These are phyloP conservation scores for Dendrobium officinale DNA, from an alignment of 106 monocot genomes.

Conservation along the genomic window DNA sequence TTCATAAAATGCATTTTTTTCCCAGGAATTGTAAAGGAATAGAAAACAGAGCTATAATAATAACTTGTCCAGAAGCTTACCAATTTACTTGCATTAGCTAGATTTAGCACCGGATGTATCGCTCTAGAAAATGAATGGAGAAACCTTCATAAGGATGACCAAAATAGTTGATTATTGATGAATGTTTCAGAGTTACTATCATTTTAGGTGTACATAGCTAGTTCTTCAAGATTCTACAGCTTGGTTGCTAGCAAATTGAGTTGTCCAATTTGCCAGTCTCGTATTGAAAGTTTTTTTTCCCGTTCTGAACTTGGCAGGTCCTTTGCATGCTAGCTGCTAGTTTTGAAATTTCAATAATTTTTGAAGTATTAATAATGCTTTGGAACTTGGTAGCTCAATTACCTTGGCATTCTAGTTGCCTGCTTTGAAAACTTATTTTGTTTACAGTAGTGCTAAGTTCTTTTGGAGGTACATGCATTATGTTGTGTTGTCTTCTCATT, in stretches of 20 bases:
- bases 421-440: too few species aligned
- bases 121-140: not conserved
- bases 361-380: not conserved
- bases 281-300: not conserved
- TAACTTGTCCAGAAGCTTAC: not conserved
- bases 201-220: not conserved
- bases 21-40: not conserved
- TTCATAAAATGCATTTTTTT: not conserved
- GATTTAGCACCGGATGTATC: not conserved
- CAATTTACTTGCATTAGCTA: not conserved
- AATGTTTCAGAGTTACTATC: not conserved
- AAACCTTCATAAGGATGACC: not conserved
- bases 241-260: not conserved
- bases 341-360: not conserved
- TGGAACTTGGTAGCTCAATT: not conserved
- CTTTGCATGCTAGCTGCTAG: not conserved
- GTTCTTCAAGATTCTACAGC: not conserved
- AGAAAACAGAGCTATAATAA: not conserved
- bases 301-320: not conserved
- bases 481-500: too few species aligned
- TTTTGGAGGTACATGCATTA: too few species aligned
- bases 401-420: not conserved
- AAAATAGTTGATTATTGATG: not conserved
- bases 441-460: too few species aligned
- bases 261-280: too few species aligned